Conservation (phyloP, 1,284 basidiomycete species). For the Earliella scabrosa region DNA sequence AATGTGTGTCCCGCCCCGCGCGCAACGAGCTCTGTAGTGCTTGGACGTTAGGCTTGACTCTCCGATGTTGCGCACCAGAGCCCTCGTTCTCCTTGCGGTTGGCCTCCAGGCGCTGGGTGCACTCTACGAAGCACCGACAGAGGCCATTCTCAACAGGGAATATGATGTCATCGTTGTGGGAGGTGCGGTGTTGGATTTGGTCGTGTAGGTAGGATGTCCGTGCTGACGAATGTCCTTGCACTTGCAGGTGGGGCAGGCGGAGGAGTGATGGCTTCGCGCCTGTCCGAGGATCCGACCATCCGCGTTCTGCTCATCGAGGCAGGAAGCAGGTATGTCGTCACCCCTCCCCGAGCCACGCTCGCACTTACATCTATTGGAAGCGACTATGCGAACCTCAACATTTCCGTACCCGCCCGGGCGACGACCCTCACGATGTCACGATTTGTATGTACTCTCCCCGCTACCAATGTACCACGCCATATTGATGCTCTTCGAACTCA, state of each 20-base stretch:
- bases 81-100: neutral
- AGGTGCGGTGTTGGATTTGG: neutral
- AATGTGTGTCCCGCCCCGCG: no score
- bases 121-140: neutral
- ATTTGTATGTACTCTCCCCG: no score
- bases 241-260: constrained; percentile 36
- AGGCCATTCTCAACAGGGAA: neutral
- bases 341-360: neutral
- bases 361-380: neutral
- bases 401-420: constrained; percentile 4
- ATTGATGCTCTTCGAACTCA: neutral
- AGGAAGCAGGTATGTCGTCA: constrained; percentile 10
- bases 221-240: neutral
- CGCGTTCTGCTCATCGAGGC: constrained; percentile 29
- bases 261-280: constrained; percentile 18
- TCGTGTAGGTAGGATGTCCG: neutral
- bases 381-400: constrained; percentile 4
- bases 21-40: neutral
- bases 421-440: neutral
- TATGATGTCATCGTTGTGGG: neutral
- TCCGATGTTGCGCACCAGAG: neutral
- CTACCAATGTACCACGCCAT: neutral
- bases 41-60: neutral
- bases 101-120: neutral
- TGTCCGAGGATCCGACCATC: constrained; percentile 17